phyloP scores from a whole-genome alignment of 2,329 filamentous ascomycete species.

The Botrytis aclada region DNA sequence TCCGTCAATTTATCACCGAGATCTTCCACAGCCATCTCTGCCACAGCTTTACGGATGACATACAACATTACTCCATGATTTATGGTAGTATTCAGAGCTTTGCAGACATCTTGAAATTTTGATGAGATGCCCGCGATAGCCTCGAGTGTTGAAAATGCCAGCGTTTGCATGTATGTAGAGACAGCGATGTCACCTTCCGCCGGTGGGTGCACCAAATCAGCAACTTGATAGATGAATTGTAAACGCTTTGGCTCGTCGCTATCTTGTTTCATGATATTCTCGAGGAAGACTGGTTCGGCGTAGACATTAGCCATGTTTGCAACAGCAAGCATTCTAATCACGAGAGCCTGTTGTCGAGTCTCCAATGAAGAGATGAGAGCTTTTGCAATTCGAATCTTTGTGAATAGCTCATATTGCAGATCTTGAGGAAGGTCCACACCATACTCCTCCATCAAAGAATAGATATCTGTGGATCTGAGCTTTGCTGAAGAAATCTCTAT shows the following conservation, averaged over 20 bases:
- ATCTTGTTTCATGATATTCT: slow-evolving; percentile 83
- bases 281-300: slow-evolving; percentile 75
- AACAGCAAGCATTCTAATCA: slow-evolving; percentile 79
- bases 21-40: slow-evolving; percentile 68
- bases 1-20: slow-evolving; percentile 60
- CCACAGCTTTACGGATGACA: slow-evolving; percentile 84
- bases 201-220: slow-evolving; percentile 84
- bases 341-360: slow-evolving; percentile 71
- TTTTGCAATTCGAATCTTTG: slow-evolving; percentile 79
- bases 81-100: slow-evolving; percentile 90
- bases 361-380: slow-evolving; percentile 65
- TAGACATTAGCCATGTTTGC: slow-evolving; percentile 91
- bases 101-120: slow-evolving; percentile 77
- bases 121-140: slow-evolving; percentile 78
- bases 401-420: slow-evolving; percentile 78
- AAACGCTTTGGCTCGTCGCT: slow-evolving; percentile 83
- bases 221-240: slow-evolving; percentile 88
- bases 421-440: slow-evolving; percentile 66
- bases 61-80: slow-evolving; percentile 96
- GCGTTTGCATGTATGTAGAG: slow-evolving; percentile 74
- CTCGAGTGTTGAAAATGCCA: slow-evolving; percentile 77
- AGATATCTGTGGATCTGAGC: slow-evolving; percentile 52
- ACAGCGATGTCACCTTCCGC: slow-evolving; percentile 64
- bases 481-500: slow-evolving; percentile 52
- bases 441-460: slow-evolving; percentile 54